These are phyloP conservation scores for Mycosphaerella arachidis DNA, from an alignment of 2,329 filamentous ascomycete species.

Conservation along the genomic window DNA sequence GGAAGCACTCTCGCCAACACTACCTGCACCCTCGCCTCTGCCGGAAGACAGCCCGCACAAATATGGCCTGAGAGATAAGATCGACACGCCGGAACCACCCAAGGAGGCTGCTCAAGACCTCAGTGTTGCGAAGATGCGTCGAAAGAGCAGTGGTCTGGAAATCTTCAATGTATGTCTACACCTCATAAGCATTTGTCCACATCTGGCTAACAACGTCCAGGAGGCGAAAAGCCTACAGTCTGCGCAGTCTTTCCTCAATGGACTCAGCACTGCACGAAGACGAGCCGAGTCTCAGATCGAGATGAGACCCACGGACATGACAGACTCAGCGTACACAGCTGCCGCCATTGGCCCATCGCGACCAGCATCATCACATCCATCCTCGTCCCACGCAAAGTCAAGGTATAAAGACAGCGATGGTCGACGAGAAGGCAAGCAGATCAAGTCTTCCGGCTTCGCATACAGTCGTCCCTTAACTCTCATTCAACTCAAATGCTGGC, in stretches of 20 bases:
- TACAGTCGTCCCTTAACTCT: constrained; percentile 28
- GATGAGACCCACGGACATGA: constrained; percentile 12
- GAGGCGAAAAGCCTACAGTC: constrained; percentile 33
- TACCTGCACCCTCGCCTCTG: constrained; percentile 31
- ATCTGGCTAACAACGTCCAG: constrained; percentile 17
- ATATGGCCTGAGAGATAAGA: constrained; percentile 31
- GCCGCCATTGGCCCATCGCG: constrained; percentile 6
- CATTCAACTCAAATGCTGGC: constrained; percentile 30
- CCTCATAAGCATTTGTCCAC: not conserved
- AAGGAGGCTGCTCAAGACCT: constrained; percentile 17
- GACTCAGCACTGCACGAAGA: constrained; percentile 30
- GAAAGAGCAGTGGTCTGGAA: constrained; percentile 30
- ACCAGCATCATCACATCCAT: constrained; percentile 16
- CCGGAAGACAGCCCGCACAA: constrained; percentile 35
- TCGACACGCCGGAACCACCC: constrained; percentile 30
- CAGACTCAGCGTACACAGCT: constrained; percentile 10
- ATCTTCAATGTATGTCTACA: constrained; percentile 30
- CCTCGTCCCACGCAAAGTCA: constrained; percentile 12
- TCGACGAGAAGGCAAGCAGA: constrained; percentile 26
- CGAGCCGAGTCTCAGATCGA: constrained; percentile 27
- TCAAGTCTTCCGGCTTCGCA: constrained; percentile 32
- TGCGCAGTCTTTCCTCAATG: constrained; percentile 32
- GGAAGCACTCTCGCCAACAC: constrained; percentile 21
- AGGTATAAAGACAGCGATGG: constrained; percentile 18
- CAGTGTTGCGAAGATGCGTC: constrained; percentile 23